Evolutionary conservation across 441 rosid genomes (phyloP).

Genomic region (Viola pubescens): DNA sequence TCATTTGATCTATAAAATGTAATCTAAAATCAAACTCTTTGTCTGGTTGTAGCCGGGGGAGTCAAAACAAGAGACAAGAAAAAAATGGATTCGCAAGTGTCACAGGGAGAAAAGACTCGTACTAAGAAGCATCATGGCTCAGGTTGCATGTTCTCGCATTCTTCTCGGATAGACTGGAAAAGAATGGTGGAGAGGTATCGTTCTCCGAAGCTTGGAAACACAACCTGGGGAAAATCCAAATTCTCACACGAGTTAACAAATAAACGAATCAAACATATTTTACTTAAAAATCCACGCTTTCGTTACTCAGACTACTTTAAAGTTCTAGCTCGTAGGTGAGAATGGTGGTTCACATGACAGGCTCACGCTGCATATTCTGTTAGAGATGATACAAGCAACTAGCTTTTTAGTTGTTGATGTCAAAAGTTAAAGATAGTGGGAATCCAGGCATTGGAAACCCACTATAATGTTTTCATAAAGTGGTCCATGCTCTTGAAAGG

Average conservation of each 20-base stretch:
- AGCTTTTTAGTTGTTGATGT: neutral
- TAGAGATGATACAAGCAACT: conserved; percentile 10
- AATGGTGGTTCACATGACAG: neutral
- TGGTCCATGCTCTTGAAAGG: conserved; percentile 12
- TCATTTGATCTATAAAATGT: too few species aligned
- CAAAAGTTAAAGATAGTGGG: conserved; percentile 13
- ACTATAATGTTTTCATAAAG: conserved; percentile 2
- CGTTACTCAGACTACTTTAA: neutral
- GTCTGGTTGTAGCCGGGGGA: too few species aligned
- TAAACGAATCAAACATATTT: neutral
- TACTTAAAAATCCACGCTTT: neutral
- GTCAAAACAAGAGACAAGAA: neutral
- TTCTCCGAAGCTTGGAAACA: conserved; percentile 94
- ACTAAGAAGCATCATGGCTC: conserved; percentile 36
- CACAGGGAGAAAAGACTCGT: neutral
- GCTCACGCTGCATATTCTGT: neutral
- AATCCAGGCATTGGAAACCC: neutral
- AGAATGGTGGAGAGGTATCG: conserved; percentile 77
- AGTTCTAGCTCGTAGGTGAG: neutral
- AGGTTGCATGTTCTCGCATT: conserved; percentile 83
- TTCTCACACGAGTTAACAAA: neutral
- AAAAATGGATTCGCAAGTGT: neutral
- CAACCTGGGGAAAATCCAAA: conserved; percentile 44
- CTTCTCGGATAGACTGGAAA: conserved; percentile 86
- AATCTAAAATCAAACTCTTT: neutral